Conservation (phyloP, 2,329 filamentous ascomycete genomes). For the Mycosphaerelloides madeirae region DNA sequence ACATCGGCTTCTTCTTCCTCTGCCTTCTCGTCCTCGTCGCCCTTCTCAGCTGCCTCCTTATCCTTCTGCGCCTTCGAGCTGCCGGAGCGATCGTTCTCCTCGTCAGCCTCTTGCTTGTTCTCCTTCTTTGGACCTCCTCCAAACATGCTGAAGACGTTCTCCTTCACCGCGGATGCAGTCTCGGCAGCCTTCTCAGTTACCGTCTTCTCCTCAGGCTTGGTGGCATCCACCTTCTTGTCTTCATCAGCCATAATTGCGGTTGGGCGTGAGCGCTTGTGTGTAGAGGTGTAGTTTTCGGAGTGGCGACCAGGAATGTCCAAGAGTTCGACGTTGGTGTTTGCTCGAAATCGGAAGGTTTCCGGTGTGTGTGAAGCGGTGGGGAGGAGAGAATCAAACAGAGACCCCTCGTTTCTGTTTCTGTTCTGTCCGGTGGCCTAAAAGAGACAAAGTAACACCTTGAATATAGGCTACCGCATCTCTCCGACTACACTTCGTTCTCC, state of each 20-base stretch:
- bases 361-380: neutral
- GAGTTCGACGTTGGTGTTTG: neutral
- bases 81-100: constrained; percentile 80
- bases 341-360: neutral
- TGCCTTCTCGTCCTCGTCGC: constrained; percentile 34
- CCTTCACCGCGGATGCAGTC: constrained; percentile 41
- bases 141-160: constrained; percentile 93
- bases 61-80: constrained; percentile 67
- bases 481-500: no score
- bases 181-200: constrained; percentile 35
- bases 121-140: constrained; percentile 96
- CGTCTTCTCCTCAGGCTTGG: constrained; percentile 32
- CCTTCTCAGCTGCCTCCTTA: constrained; percentile 47
- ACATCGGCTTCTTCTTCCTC: constrained; percentile 71
- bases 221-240: constrained; percentile 26
- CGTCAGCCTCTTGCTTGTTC: constrained; percentile 75
- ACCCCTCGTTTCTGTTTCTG: no score
- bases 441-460: no score
- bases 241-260: constrained; percentile 27
- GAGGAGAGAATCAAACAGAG: neutral
- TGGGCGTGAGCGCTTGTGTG: neutral
- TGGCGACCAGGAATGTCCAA: no score
- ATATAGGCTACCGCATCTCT: no score
- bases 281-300: no score
- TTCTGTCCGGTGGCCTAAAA: no score